These are phyloP conservation scores for Tetracladium maxilliforme DNA, from an alignment of 2,329 filamentous ascomycete genomes.

Conservation along the genomic window DNA sequence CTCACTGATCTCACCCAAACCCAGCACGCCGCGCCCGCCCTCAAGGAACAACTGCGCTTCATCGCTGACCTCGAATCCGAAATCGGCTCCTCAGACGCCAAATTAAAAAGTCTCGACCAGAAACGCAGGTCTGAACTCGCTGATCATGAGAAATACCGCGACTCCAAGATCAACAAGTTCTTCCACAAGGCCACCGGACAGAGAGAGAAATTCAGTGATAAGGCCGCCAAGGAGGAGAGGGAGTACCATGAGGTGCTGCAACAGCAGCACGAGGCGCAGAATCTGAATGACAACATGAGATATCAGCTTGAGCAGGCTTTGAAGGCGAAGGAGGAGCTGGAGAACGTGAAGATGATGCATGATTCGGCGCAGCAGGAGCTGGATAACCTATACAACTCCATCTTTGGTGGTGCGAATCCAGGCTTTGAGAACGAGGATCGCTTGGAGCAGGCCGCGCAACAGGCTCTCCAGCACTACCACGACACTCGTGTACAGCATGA, in stretches of 20 bases:
- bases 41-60: slow-evolving; percentile 28
- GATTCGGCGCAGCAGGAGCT: slow-evolving; percentile 26
- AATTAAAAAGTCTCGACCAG: slow-evolving; percentile 21
- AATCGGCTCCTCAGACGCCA: slow-evolving; percentile 18
- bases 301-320: slow-evolving; percentile 23
- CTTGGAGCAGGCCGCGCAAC: slow-evolving; percentile 20
- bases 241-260: slow-evolving; percentile 39
- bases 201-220: slow-evolving; percentile 29
- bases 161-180: slow-evolving; percentile 34
- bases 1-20: slow-evolving; percentile 30
- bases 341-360: slow-evolving; percentile 19
- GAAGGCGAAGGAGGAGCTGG: slow-evolving; percentile 17
- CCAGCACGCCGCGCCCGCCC: slow-evolving; percentile 28
- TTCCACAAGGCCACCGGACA: slow-evolving; percentile 33
- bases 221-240: slow-evolving; percentile 34
- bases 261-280: slow-evolving; percentile 26
- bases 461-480: slow-evolving; percentile 21
- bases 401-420: slow-evolving; percentile 37
- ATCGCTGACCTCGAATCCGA: slow-evolving; percentile 28
- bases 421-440: slow-evolving; percentile 37
- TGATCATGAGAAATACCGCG: slow-evolving; percentile 35
- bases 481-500: slow-evolving; percentile 18
- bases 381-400: slow-evolving; percentile 33
- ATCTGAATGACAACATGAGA: slow-evolving; percentile 23
- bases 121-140: slow-evolving; percentile 29